Evolutionary conservation across 108 stramenopile species (phyloP), one percentile per base, ranked within the genome.

Genomic region (Phaeodactylum tricornutum): DNA sequence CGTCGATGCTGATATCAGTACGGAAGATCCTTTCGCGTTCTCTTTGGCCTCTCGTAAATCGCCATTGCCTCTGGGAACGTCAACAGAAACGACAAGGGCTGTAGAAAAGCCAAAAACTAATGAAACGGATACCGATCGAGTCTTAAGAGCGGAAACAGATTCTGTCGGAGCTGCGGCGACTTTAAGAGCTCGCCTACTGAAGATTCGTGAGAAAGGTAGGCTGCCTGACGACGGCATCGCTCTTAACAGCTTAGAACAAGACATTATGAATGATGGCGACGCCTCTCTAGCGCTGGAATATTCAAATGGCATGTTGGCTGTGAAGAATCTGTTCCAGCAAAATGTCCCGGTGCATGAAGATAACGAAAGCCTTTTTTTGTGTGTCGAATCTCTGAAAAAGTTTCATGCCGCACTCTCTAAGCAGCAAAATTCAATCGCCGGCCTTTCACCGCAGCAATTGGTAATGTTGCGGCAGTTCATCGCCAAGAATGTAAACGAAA

Each of bases 131-230:
- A 20, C 5, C 8, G 5, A 15, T 20, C 14, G 5, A 14, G 39
- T n/a, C 21, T 5, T 41, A 41, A 15, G 39, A 4, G 39, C 39
- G 39, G 19, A 41, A 41, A 5, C 6, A 5, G 4, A 41, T 41
- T 34, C 33, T 12, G 12, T 34, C 33, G 73, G 77, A 15, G 70
- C 77, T 4, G 77, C 77, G 24, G 77, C 77, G 4, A 71, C 77
- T 28, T 50, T 79, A 15, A 52, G 72, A 14, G 70, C 69, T 12
- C 66, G 77, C 4, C 45, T 79, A 23, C 19, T 69, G 31, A 67
- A 72, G 39, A 74, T 79, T 22, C 60, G 70, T 6, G 72, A 74
- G 28, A 67, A 56, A 33, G 54, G 59, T 29, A 60, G 29, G 21
- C 40, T 4, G 4, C 19, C 31, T 22, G 47, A 50, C 24, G 29